Percentiles rank a stretch among this genome's conserved stretches.
Evolutionary conservation across 177 flowering plant genomes (phyloP).

Genomic region (Vitis hybrid): DNA sequence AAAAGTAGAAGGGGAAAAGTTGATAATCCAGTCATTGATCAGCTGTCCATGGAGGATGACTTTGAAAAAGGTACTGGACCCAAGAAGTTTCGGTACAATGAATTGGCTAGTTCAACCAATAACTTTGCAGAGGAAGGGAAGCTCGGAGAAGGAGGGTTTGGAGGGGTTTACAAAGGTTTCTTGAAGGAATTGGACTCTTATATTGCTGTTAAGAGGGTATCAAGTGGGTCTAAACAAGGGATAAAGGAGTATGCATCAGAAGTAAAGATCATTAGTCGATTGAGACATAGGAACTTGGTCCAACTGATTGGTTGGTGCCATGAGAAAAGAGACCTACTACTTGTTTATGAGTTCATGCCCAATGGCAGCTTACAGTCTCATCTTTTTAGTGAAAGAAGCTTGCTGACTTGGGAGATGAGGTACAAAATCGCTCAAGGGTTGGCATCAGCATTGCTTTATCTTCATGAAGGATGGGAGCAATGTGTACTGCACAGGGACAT

Average conservation of each 20-base stretch:
- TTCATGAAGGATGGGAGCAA: constrained; percentile 30
- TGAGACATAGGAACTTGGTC: too few relatives aligned
- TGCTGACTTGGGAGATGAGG: constrained; percentile 21
- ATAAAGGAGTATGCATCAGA: too few relatives aligned
- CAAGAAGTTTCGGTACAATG: too few relatives aligned
- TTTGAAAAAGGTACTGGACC: constrained; percentile 31
- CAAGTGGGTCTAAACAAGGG: too few relatives aligned
- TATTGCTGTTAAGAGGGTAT: too few relatives aligned
- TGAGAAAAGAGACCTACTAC: constrained; percentile 16
- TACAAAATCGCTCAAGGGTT: constrained; percentile 25
- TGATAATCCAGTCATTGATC: background rate
- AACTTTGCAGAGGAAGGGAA: too few relatives aligned
- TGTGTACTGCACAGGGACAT: constrained; percentile 30
- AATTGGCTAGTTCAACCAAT: too few relatives aligned
- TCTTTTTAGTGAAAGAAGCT: constrained; percentile 7
- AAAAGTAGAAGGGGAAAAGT: background rate
- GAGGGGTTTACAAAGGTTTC: too few relatives aligned
- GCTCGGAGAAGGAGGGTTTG: too few relatives aligned
- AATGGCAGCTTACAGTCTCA: constrained; percentile 38
- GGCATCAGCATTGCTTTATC: constrained; percentile 26
- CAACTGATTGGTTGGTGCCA: too few relatives aligned
- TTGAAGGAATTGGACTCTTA: too few relatives aligned
- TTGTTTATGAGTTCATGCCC: constrained; percentile 38
- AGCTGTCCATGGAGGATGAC: constrained; percentile 8
- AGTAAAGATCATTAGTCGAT: too few relatives aligned